These are phyloP conservation scores for Plectosphaerella cucumerina DNA, from an alignment of 2,329 filamentous ascomycete species.

Conservation along the genomic window DNA sequence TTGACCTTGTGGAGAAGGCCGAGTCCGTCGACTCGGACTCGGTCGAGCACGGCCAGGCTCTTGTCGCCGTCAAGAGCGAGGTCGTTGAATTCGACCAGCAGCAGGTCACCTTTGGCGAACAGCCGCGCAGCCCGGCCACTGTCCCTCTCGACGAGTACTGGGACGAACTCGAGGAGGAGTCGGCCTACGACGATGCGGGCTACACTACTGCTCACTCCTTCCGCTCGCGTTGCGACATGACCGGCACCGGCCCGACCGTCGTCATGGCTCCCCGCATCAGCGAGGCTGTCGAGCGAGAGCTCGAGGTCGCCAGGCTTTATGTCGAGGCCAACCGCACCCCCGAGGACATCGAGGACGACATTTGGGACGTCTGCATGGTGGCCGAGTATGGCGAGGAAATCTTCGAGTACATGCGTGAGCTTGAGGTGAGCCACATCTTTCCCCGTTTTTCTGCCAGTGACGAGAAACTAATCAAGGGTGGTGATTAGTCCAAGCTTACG, in stretches of 20 bases:
- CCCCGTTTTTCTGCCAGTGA: conserved; percentile 12
- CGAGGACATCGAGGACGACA: conserved; percentile 83
- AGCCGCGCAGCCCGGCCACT: neutral
- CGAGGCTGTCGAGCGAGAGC: conserved; percentile 65
- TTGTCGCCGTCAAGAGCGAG: neutral
- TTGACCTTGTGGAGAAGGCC: neutral
- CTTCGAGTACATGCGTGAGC: conserved; percentile 82
- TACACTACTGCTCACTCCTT: conserved; percentile 75
- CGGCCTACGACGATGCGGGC: conserved; percentile 59
- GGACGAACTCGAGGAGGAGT: conserved; percentile 69
- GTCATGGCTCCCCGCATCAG: conserved; percentile 71
- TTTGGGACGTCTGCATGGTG: conserved; percentile 95
- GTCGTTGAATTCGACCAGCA: neutral
- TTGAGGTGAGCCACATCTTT: conserved; percentile 62
- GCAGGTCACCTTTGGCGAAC: neutral
- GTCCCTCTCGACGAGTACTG: conserved; percentile 64
- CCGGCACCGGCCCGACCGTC: conserved; percentile 45
- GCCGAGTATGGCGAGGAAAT: conserved; percentile 96
- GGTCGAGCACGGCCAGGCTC: conserved; percentile 2
- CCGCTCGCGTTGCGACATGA: conserved; percentile 65
- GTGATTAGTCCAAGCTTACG: conserved; percentile 64
- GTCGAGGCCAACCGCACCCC: conserved; percentile 62
- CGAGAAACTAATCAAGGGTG: conserved; percentile 17
- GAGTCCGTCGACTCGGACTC: conserved; percentile 2
- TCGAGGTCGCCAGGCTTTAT: conserved; percentile 59